Conservation (phyloP, 176 grass and related monocot species). For the Aegilops longissima region DNA sequence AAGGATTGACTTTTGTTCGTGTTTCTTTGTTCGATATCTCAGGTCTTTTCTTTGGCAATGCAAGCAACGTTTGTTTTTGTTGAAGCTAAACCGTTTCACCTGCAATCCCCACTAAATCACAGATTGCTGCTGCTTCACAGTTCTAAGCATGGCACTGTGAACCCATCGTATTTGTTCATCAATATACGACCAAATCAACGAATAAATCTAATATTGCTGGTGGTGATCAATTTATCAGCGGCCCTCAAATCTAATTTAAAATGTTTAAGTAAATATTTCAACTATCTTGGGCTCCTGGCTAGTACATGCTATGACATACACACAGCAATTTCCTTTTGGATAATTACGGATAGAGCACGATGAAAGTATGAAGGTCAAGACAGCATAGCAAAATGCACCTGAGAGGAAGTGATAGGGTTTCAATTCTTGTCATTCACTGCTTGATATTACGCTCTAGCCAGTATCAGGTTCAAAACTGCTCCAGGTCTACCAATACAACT, state of each 20-base stretch:
- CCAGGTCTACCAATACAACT: slow-evolving; percentile 10
- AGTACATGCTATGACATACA: background rate
- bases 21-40: background rate
- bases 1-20: no score
- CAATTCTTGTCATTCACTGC: background rate
- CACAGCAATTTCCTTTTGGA: background rate
- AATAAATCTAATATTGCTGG: no score
- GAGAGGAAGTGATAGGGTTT: background rate
- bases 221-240: no score
- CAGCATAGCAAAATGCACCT: background rate
- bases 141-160: no score
- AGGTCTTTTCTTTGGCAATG: background rate
- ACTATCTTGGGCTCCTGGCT: no score
- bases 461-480: slow-evolving; percentile 11
- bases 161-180: background rate
- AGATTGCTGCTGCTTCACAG: background rate
- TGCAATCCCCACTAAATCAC: background rate
- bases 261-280: no score
- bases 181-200: background rate
- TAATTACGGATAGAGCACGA: background rate
- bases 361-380: background rate
- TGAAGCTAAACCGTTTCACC: background rate
- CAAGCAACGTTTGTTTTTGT: no score
- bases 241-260: no score
- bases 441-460: background rate